Conservation (phyloP, 2,329 filamentous ascomycete genomes). For the Penicillium sp. region DNA sequence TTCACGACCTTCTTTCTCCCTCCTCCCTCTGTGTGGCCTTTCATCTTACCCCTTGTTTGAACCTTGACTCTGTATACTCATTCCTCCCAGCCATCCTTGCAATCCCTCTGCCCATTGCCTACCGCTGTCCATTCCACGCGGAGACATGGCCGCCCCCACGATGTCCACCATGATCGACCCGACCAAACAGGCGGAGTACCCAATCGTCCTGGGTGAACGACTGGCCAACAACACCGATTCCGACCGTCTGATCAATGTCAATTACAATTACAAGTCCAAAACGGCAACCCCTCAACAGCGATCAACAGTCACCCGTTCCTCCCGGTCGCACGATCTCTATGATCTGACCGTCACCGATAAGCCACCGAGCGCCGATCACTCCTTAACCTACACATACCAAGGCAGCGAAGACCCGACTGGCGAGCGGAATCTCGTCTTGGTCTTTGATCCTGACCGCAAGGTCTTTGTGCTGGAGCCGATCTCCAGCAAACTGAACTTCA, state of each 20-base stretch:
- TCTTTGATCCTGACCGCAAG: slow-evolving; percentile 74
- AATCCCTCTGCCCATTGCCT: slow-evolving; percentile 3
- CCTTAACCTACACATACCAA: slow-evolving; percentile 42
- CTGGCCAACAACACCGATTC: slow-evolving; percentile 34
- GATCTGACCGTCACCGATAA: slow-evolving; percentile 47
- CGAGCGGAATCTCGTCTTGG: slow-evolving; percentile 53
- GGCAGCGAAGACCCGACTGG: slow-evolving; percentile 43
- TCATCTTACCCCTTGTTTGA: not conserved
- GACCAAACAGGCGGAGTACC: slow-evolving; percentile 49
- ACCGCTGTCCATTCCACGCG: slow-evolving; percentile 5
- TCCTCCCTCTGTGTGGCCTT: not conserved
- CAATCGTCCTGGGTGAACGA: slow-evolving; percentile 47
- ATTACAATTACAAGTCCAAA: slow-evolving; percentile 51
- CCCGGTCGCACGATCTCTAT: slow-evolving; percentile 39
- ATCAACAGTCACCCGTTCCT: slow-evolving; percentile 38
- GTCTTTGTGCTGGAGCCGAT: slow-evolving; percentile 81
- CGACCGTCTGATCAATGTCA: slow-evolving; percentile 41
- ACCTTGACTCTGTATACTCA: not conserved
- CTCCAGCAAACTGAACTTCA: slow-evolving; percentile 84
- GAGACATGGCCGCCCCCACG: slow-evolving; percentile 36
- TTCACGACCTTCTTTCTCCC: not conserved
- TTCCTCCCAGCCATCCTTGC: not conserved
- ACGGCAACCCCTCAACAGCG: slow-evolving; percentile 41
- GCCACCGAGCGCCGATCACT: slow-evolving; percentile 40
- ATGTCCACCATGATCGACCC: slow-evolving; percentile 44